These are phyloP conservation scores for Boeremia exigua DNA, from an alignment of 2,329 filamentous ascomycete genomes.

Conservation along the genomic window DNA sequence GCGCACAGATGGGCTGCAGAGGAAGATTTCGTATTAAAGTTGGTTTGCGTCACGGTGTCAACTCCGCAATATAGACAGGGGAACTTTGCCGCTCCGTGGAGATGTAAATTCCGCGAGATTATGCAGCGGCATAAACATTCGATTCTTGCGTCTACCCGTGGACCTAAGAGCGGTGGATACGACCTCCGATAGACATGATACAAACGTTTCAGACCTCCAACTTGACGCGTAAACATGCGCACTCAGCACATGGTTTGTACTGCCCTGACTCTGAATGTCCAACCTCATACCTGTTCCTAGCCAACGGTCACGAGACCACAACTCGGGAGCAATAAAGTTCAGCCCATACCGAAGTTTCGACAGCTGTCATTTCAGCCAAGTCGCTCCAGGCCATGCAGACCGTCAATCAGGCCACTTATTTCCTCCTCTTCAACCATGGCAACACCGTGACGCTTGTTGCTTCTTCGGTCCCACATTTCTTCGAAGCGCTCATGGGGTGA, in stretches of 20 bases:
- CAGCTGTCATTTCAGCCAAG: conserved; percentile 8
- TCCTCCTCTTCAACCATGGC: conserved; percentile 14
- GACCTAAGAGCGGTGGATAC: not conserved
- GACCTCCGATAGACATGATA: not conserved
- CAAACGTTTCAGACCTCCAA: not conserved
- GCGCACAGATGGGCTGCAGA: conserved; percentile 1
- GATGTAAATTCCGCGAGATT: not conserved
- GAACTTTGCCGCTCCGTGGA: not conserved
- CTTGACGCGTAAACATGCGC: too few relatives aligned
- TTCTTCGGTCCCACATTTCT: conserved; percentile 28
- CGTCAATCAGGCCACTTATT: conserved; percentile 11
- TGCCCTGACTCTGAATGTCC: not conserved
- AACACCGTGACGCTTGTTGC: conserved; percentile 28
- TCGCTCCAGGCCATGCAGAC: conserved; percentile 13
- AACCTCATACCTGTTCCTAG: conserved; percentile 12
- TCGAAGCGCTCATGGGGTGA: conserved; percentile 32
- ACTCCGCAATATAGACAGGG: not conserved
- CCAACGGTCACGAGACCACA: conserved; percentile 10
- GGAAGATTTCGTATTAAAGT: conserved; percentile 5
- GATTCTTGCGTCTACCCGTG: too few relatives aligned
- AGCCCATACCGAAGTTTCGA: conserved; percentile 9
- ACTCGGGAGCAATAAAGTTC: conserved; percentile 8
- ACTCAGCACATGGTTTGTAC: not conserved
- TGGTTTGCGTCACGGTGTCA: conserved; percentile 7
- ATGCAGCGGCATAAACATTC: not conserved